Conservation (phyloP, 768 basidiomycete genomes). For the Russula vinacea region DNA sequence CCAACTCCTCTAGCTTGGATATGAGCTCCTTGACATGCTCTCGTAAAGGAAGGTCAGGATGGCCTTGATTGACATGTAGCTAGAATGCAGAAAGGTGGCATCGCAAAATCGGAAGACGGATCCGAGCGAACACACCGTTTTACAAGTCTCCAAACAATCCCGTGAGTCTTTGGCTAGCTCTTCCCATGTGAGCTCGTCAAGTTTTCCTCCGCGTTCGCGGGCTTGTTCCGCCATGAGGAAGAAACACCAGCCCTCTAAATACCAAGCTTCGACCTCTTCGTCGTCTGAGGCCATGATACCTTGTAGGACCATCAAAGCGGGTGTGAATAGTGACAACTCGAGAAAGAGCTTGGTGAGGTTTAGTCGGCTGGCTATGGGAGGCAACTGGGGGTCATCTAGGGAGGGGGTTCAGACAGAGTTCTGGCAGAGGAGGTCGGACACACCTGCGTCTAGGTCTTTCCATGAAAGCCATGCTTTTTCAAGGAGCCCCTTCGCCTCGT, state of each 20-base stretch:
- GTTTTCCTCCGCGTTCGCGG: slow-evolving; percentile 48
- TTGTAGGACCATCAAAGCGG: slow-evolving; percentile 72
- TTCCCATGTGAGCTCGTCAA: slow-evolving; percentile 59
- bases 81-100: slow-evolving; percentile 34
- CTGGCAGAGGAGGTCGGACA: slow-evolving; percentile 19
- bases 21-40: slow-evolving; percentile 76
- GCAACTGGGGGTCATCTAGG: slow-evolving; percentile 63
- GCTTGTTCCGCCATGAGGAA: slow-evolving; percentile 76
- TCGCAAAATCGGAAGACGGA: slow-evolving; percentile 3
- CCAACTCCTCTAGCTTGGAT: slow-evolving; percentile 58
- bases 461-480: slow-evolving; percentile 65
- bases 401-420: not conserved
- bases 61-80: slow-evolving; percentile 68
- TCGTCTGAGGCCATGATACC: slow-evolving; percentile 80
- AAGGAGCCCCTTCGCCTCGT: slow-evolving; percentile 71
- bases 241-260: slow-evolving; percentile 93
- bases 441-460: slow-evolving; percentile 64
- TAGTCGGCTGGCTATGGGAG: slow-evolving; percentile 69
- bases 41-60: slow-evolving; percentile 72
- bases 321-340: slow-evolving; percentile 66
- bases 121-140: slow-evolving; percentile 51
- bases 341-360: slow-evolving; percentile 77
- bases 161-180: slow-evolving; percentile 73
- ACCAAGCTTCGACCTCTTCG: slow-evolving; percentile 88
- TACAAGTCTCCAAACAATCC: slow-evolving; percentile 81